phyloP scores from a whole-genome alignment of 371 early-diverging fungal species.

The Mucor lusitanicus region DNA sequence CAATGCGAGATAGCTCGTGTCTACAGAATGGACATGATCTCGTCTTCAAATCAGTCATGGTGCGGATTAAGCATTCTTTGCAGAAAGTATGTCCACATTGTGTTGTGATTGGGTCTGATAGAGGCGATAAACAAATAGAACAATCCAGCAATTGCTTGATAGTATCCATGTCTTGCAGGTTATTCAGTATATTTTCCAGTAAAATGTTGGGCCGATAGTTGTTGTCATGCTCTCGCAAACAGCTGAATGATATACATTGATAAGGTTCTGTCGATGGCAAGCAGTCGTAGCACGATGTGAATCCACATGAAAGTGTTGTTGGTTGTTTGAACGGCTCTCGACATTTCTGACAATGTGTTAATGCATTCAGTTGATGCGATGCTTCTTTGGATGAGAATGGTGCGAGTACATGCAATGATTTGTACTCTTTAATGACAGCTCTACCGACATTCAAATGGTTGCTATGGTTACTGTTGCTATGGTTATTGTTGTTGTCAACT shows the following conservation, averaged over 20 bases:
- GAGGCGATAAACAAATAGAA: conserved; percentile 15
- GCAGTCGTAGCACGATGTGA: conserved; percentile 34
- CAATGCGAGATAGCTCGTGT: conserved; percentile 2
- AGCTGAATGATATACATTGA: conserved; percentile 50
- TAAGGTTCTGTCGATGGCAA: conserved; percentile 1
- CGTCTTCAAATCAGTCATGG: background rate
- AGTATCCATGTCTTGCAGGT: background rate
- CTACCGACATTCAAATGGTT: background rate
- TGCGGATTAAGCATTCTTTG: conserved; percentile 45
- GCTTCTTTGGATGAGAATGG: background rate
- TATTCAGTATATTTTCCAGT: conserved; percentile 12
- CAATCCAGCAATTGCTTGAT: conserved; percentile 14
- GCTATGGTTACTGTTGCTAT: background rate
- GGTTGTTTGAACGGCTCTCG: conserved; percentile 1
- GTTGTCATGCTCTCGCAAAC: conserved; percentile 28
- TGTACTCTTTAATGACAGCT: conserved; percentile 11
- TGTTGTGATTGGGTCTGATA: conserved; percentile 55
- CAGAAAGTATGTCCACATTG: conserved; percentile 74
- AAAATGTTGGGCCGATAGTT: conserved; percentile 9
- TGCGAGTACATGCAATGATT: background rate
- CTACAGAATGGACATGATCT: conserved; percentile 23
- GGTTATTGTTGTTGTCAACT: background rate
- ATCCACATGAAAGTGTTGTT: conserved; percentile 44
- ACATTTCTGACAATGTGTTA: conserved; percentile 19
- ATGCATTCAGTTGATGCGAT: background rate